These are phyloP conservation scores for Oryza nivara DNA, from an alignment of 176 grass and related monocot genomes.

Conservation along the genomic window DNA sequence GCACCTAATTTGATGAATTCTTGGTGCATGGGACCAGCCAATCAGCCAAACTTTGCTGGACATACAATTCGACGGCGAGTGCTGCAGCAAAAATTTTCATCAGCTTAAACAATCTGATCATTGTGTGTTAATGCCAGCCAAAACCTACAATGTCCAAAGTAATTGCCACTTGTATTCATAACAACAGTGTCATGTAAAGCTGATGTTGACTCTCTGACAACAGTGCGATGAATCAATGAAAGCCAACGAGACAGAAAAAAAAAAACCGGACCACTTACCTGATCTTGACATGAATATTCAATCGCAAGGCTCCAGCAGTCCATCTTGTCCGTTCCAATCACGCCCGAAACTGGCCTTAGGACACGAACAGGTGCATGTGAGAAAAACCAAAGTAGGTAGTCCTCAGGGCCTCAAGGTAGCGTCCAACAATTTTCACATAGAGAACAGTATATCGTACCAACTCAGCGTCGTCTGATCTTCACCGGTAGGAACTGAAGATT, in stretches of 20 bases:
- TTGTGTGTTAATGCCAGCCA: background rate
- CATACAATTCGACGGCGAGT: background rate
- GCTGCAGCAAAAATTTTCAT: background rate
- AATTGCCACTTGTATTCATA: background rate
- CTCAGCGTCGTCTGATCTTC: slow-evolving; percentile 16
- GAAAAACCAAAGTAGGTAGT: slow-evolving; percentile 1
- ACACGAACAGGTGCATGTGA: background rate
- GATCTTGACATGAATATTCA: background rate
- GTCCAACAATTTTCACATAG: slow-evolving; percentile 18
- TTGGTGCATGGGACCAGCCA: background rate
- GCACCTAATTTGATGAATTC: background rate
- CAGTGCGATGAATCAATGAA: background rate
- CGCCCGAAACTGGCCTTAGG: slow-evolving; percentile 24
- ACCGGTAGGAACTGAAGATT: background rate
- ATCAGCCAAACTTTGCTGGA: background rate
- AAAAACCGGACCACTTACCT: background rate
- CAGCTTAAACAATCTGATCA: background rate
- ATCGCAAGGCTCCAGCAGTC: background rate
- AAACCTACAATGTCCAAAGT: background rate
- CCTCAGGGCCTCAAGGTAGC: slow-evolving; percentile 5
- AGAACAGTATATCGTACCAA: slow-evolving; percentile 9
- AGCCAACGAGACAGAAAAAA: background rate
- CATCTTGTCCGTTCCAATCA: slow-evolving; percentile 48
- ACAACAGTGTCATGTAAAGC: background rate
- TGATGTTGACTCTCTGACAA: slow-evolving; percentile 39